Evolutionary conservation across 2,329 filamentous ascomycete genomes (phyloP), one percentile per base, ranked within the genome.

Genomic region (Harringtonia aguacate): DNA sequence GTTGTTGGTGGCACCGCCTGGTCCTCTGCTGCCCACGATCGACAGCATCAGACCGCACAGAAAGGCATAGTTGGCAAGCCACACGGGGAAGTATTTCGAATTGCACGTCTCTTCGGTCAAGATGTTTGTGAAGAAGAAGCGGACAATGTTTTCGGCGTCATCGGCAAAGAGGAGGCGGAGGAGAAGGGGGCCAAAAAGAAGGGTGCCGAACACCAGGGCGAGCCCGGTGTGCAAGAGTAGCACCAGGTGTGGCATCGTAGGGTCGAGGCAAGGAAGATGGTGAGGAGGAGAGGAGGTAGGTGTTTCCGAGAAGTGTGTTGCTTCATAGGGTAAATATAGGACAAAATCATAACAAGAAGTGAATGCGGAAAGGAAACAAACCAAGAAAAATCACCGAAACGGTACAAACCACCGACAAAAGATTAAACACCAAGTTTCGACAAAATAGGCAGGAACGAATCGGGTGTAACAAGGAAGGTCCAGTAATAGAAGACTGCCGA

Each of bases 41-140:
- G 44, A 44, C 8, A 46, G 29, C 27, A 48, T 20, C 8, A 46
- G 27, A 2, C 48, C 48, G 22, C 37, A 20, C 1, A 46, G 21
- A 33, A 45, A 50, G 12, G 48, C 48, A 30, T 46, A 46, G 36
- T 50, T 48, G 33, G 44, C 46, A 5, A 43, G 10, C 18, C 36
- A 15, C 2, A 30, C 36, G 8, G 24, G 24, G 14, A 36, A 18
- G 8, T 27, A 13, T 1, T 12, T 3, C 20, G 24, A 29, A 8
- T n/a, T 24, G 15, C 36, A 33, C 20, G 41, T 43, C 22, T 34
- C 33, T 4, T 40, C 20, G 15, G 40, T 43, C 20, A 40, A 9
- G 3, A 36, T 8, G 2, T 10, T 20, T 8, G 8, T 8, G n/a
- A 46, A 24, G 6, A 43, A 15, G 28, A 12, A 4, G 8, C 36